Conservation (phyloP, 164 flowering plant species). For the Vitis cinerea region DNA sequence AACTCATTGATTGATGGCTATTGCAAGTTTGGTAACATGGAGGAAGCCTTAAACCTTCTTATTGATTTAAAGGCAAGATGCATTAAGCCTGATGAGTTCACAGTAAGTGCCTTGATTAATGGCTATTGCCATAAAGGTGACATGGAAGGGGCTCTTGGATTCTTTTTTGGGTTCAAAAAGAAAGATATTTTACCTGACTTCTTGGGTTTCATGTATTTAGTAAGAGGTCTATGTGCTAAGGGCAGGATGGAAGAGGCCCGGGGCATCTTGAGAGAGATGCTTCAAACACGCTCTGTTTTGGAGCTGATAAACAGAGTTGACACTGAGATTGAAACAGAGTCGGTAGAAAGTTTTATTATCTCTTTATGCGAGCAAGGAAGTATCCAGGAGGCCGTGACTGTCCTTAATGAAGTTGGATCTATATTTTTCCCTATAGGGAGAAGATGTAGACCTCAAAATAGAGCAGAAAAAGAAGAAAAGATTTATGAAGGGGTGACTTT, state of each 20-base stretch:
- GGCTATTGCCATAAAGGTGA: constrained; percentile 66
- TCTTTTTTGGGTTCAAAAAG: constrained; percentile 47
- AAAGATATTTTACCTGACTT: constrained; percentile 68
- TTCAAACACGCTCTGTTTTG: constrained; percentile 44
- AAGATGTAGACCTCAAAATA: constrained; percentile 5
- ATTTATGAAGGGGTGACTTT: constrained; percentile 10
- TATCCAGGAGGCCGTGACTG: constrained; percentile 55
- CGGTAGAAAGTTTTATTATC: constrained; percentile 43
- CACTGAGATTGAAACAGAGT: constrained; percentile 48
- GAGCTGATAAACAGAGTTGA: constrained; percentile 53
- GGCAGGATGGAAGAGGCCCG: constrained; percentile 95
- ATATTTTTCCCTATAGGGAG: constrained; percentile 40
- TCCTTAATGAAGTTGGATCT: constrained; percentile 59
- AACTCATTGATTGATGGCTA: constrained; percentile 72
- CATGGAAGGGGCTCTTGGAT: constrained; percentile 71
- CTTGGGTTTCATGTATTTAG: constrained; percentile 67
- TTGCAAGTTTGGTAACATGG: constrained; percentile 56
- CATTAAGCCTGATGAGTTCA: constrained; percentile 60
- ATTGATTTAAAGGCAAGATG: constrained; percentile 36
- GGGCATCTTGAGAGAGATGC: constrained; percentile 77
- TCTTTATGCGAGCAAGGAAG: constrained; percentile 70
- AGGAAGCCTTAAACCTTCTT: constrained; percentile 60
- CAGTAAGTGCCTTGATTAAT: constrained; percentile 62
- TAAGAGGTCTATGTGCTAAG: constrained; percentile 69
- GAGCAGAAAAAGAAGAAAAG: constrained; percentile 14